Conservation (phyloP, 2,329 filamentous ascomycete species). For the Diaporthe sp. region DNA sequence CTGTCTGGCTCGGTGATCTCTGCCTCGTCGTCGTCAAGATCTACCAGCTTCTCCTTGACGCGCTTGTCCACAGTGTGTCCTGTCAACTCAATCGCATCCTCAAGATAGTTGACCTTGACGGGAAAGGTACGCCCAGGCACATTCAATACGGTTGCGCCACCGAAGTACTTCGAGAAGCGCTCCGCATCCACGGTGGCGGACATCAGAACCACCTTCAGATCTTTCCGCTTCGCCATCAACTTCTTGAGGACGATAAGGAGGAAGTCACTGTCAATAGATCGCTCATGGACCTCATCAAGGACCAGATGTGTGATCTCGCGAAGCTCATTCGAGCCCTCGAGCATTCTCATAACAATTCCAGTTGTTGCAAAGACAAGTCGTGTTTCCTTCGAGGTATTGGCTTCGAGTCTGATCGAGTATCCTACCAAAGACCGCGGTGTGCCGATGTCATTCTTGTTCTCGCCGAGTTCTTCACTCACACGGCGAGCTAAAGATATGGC, state of each 20-base stretch:
- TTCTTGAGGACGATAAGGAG: slow-evolving; percentile 91
- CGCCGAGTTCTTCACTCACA: slow-evolving; percentile 95
- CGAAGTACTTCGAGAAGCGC: slow-evolving; percentile 89
- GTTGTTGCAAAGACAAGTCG: slow-evolving; percentile 90
- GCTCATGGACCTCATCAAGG: slow-evolving; percentile 97
- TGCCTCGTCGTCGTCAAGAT: slow-evolving; percentile 72
- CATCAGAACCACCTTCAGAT: slow-evolving; percentile 96
- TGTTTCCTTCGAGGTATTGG: slow-evolving; percentile 85
- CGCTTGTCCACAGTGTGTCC: slow-evolving; percentile 74
- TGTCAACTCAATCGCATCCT: slow-evolving; percentile 92
- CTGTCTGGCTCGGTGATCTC: slow-evolving; percentile 64
- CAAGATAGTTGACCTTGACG: slow-evolving; percentile 87
- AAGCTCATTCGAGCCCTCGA: slow-evolving; percentile 89
- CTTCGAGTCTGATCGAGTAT: slow-evolving; percentile 94
- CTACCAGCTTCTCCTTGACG: slow-evolving; percentile 67
- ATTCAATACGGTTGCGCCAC: slow-evolving; percentile 86
- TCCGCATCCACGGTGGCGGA: slow-evolving; percentile 96
- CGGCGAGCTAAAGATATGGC: slow-evolving; percentile 93
- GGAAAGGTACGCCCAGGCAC: slow-evolving; percentile 96
- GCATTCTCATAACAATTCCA: slow-evolving; percentile 97
- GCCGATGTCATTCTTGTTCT: slow-evolving; percentile 84
- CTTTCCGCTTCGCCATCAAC: slow-evolving; percentile 80
- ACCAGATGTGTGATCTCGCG: slow-evolving; percentile 93
- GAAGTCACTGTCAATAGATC: slow-evolving; percentile 97
- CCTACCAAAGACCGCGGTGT: slow-evolving; percentile 88